Evolutionary conservation across 106 monocot species (phyloP).

Genomic region (Acorus calamus): DNA sequence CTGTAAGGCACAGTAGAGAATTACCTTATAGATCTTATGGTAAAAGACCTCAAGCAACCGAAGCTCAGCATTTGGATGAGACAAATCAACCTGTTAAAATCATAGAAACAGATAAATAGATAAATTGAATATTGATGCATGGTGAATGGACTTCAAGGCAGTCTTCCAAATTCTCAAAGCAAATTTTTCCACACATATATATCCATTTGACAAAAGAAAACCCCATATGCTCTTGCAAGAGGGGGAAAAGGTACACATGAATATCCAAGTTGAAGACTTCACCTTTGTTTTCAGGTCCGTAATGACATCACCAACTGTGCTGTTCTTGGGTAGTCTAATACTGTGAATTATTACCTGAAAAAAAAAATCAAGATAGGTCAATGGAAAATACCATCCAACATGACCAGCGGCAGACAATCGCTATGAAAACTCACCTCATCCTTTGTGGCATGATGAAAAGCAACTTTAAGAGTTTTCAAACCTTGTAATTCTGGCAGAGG

Average conservation of each 20-base stretch:
- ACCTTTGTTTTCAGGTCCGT: constrained; percentile 90
- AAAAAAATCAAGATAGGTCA: constrained; percentile 3
- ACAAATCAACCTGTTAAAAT: constrained; percentile 60
- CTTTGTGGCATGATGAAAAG: constrained; percentile 91
- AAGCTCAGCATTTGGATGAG: constrained; percentile 67
- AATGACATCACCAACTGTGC: constrained; percentile 90
- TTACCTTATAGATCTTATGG: constrained; percentile 89
- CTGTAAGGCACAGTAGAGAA: too few species aligned
- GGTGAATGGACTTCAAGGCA: too few species aligned
- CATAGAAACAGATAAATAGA: constrained; percentile 1
- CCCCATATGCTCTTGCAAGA: not conserved
- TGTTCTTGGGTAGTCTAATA: constrained; percentile 88
- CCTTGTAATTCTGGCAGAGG: constrained; percentile 90
- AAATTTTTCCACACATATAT: too few species aligned
- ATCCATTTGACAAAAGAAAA: too few species aligned
- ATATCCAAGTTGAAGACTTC: not conserved
- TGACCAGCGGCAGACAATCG: not conserved
- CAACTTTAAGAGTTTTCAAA: constrained; percentile 93
- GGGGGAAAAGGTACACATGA: not conserved
- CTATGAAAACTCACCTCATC: constrained; percentile 48
- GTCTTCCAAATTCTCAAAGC: too few species aligned
- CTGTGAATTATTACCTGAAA: constrained; percentile 69
- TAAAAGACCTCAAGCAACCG: constrained; percentile 75
- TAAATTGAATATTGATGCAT: too few species aligned
- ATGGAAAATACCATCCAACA: too few species aligned